Percentiles rank a stretch among this genome's conserved stretches.
Evolutionary conservation across 2,329 filamentous ascomycete genomes (phyloP).

Genomic region (Aspergillus sp.): DNA sequence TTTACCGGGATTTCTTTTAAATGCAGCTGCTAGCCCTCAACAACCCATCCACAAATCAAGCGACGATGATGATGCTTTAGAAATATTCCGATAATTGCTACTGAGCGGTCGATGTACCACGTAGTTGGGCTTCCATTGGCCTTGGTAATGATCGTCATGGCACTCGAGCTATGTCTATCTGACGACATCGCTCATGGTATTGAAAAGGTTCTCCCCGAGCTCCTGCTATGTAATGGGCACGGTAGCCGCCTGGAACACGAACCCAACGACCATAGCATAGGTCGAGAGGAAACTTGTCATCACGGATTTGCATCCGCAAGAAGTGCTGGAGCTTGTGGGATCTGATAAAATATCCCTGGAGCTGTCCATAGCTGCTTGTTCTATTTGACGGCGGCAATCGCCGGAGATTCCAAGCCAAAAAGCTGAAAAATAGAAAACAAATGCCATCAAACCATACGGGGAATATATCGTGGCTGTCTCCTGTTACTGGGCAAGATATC

Average conservation of each 20-base stretch:
- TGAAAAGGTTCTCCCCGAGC: background rate
- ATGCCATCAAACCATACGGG: no score
- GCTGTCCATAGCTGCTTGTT: background rate
- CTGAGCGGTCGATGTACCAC: no score
- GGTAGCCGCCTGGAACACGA: background rate
- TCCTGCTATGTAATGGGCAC: background rate
- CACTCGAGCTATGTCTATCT: background rate
- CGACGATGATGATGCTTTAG: no score
- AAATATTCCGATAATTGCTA: no score
- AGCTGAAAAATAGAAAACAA: no score
- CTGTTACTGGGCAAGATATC: no score
- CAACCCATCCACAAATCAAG: no score
- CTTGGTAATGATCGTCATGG: background rate
- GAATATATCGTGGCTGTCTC: no score
- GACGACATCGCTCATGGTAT: background rate
- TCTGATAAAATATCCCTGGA: background rate
- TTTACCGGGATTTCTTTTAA: background rate
- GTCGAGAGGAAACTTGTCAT: background rate
- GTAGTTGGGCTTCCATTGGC: no score
- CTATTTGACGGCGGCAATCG: background rate
- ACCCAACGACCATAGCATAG: background rate
- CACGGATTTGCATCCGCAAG: background rate
- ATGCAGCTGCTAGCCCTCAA: background rate
- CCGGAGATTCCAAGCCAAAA: background rate
- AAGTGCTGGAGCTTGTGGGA: background rate